Base-by-base conservation (phyloP, 2,329 filamentous ascomycete species). In the Neonectria coccinea region DNA sequence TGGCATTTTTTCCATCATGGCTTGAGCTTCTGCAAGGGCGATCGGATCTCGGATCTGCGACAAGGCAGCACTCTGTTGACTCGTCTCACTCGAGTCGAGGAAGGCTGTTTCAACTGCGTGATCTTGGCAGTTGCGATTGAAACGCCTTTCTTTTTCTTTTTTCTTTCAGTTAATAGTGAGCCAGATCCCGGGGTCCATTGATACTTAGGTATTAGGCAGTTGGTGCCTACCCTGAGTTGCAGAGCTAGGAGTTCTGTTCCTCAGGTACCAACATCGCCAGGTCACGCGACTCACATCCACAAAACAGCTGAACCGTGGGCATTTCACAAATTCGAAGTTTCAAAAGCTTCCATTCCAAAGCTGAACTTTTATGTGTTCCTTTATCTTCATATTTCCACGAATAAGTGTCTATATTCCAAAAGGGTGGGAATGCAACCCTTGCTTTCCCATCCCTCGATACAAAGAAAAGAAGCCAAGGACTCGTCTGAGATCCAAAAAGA, bases 1-100 rank as follows among this genome's bases (percentile, higher is more conserved):
- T 6, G 25, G 25, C 25, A 5, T 51, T 51, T 50, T n/a, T 33
- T 12, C n/a, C 29, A 25, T 25, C 33, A 10, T 51, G 48, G 48
- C 48, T 51, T 51, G n/a, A 51, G 48, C 48, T 33, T 33, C 48
- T 36, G 29, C 48, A 51, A 51, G 48, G 48, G 48, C 29, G n/a
- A 20, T 51, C 48, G 29, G 48, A 33, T 51, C 48, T 51, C 48
- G n/a, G 48, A 51, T 36, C 48, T 33, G n/a, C 48, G 48, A 51
- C 27, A 33, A 31, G 16, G 31, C 48, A 33, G 8, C 29, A 20
- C 31, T 11, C 29, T 6, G 16, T 33, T 51, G n/a, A n/a, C n/a
- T n/a, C n/a, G n/a, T n/a, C n/a, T 36, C 18, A 33, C 48, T 50
- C 16, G 16, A 29, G 8, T 50, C 44, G 14, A 48, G 8, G 20